Conservation (phyloP, 2,329 filamentous ascomycete species). For the Ceratocystis eucalypticola region DNA sequence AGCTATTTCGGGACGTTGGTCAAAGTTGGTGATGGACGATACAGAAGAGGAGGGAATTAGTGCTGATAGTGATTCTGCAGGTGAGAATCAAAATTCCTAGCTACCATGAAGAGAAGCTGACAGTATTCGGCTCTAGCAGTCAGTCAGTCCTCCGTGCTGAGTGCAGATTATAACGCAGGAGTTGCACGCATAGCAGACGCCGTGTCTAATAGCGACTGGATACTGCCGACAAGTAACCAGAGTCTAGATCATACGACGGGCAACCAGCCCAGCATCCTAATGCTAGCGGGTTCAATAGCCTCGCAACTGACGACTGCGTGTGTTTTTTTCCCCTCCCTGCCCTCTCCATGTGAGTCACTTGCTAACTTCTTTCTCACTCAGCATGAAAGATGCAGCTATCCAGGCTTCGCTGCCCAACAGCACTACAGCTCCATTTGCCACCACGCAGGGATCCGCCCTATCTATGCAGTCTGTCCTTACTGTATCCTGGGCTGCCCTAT, state of each 20-base stretch:
- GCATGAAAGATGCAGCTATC: constrained; percentile 7
- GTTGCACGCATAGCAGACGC: neutral
- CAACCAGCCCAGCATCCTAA: neutral
- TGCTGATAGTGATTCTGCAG: constrained; percentile 10
- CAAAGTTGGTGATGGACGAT: neutral
- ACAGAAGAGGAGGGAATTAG: constrained; percentile 10
- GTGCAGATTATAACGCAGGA: neutral
- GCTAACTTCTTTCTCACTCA: constrained; percentile 4
- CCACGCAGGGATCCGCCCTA: constrained; percentile 20
- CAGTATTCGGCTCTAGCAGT: neutral
- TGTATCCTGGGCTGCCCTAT: constrained; percentile 23
- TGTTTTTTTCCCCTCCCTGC: constrained; percentile 12
- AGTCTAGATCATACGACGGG: neutral
- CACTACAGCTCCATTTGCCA: constrained; percentile 10
- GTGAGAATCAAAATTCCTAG: neutral
- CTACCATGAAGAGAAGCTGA: neutral
- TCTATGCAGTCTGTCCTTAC: constrained; percentile 20
- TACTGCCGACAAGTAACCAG: neutral
- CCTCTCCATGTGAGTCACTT: too few relatives aligned
- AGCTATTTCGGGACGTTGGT: constrained; percentile 15
- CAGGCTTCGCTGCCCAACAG: neutral
- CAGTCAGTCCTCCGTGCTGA: neutral
- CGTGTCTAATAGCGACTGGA: constrained; percentile 10
- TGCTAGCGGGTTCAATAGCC: constrained; percentile 23
- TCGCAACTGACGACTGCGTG: constrained; percentile 23